Evolutionary conservation across 768 basidiomycete species (phyloP).

Genomic region (Coprinopsis cinerea): DNA sequence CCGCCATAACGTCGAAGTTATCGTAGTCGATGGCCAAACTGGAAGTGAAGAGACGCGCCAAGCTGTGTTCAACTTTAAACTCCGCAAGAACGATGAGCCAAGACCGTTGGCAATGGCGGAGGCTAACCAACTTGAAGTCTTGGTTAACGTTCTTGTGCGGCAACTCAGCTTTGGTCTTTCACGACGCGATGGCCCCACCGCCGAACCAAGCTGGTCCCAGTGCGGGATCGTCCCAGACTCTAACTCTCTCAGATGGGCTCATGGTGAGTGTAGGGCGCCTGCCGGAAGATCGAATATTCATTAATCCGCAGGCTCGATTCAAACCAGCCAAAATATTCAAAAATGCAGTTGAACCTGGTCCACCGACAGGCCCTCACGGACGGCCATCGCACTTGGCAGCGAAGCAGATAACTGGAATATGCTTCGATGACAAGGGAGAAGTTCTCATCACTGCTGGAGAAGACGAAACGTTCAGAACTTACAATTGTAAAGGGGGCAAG

Average conservation of each 20-base stretch:
- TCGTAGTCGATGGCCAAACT: conserved; percentile 1
- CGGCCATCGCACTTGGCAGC: conserved; percentile 41
- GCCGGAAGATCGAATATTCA: neutral
- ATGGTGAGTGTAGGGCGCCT: conserved; percentile 30
- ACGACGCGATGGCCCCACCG: neutral
- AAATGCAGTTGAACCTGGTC: conserved; percentile 58
- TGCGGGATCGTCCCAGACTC: conserved; percentile 15
- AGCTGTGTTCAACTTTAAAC: conserved; percentile 38
- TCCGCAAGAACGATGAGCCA: conserved; percentile 32
- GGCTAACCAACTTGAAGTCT: too few relatives aligned
- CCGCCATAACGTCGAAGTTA: conserved; percentile 45
- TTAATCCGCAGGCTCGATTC: conserved; percentile 50
- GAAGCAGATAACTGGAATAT: conserved; percentile 79
- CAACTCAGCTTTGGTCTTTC: too few relatives aligned
- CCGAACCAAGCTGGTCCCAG: conserved; percentile 7
- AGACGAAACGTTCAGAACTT: conserved; percentile 89
- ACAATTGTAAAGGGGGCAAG: conserved; percentile 89
- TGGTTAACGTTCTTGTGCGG: too few relatives aligned
- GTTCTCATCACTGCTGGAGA: conserved; percentile 81
- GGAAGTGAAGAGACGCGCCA: neutral
- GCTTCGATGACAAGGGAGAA: conserved; percentile 90
- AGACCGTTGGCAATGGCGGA: neutral
- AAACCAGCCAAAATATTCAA: conserved; percentile 91
- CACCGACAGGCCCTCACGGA: conserved; percentile 29
- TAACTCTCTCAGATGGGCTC: conserved; percentile 40